Percentiles rank a stretch among this genome's conserved stretches.
Conservation (phyloP, 1,284 basidiomycete genomes). For the Sporisorium sorghi region DNA sequence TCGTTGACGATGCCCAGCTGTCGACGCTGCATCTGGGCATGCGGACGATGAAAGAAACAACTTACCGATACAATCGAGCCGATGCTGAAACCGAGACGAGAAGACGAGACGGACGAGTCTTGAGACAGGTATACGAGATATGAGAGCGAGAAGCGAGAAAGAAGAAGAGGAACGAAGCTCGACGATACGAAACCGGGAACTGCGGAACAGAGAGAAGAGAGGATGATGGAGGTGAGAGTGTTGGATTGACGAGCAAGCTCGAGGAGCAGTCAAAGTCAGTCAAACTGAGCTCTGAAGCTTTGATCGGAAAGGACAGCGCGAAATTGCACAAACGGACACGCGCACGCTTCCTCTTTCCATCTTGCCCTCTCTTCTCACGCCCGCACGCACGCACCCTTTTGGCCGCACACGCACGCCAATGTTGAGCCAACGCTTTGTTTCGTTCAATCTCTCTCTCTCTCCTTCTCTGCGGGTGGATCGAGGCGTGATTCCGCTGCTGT, state of each 20-base stretch:
- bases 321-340: slow-evolving; percentile 1
- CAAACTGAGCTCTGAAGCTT: slow-evolving; percentile 27
- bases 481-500: background rate
- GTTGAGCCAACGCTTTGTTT: background rate
- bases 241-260: too few species aligned
- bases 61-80: slow-evolving; percentile 60
- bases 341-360: slow-evolving; percentile 2
- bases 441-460: background rate
- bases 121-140: slow-evolving; percentile 34
- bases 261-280: too few species aligned
- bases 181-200: slow-evolving; percentile 54
- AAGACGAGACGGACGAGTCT: slow-evolving; percentile 49
- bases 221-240: slow-evolving; percentile 27
- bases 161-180: slow-evolving; percentile 43
- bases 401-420: background rate
- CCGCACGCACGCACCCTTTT: background rate
- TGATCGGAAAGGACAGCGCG: slow-evolving; percentile 2
- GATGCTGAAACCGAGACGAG: slow-evolving; percentile 49
- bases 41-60: background rate
- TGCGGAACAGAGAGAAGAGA: slow-evolving; percentile 28
- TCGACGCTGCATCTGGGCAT: background rate
- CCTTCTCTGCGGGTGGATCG: background rate
- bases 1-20: background rate
- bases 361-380: slow-evolving; percentile 1
- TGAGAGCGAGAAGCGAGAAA: slow-evolving; percentile 29